A percentile compares a stretch with the other conserved stretches of the same genome.
Conservation (phyloP, 75 land plant species). For the Sequoia sempervirens region DNA sequence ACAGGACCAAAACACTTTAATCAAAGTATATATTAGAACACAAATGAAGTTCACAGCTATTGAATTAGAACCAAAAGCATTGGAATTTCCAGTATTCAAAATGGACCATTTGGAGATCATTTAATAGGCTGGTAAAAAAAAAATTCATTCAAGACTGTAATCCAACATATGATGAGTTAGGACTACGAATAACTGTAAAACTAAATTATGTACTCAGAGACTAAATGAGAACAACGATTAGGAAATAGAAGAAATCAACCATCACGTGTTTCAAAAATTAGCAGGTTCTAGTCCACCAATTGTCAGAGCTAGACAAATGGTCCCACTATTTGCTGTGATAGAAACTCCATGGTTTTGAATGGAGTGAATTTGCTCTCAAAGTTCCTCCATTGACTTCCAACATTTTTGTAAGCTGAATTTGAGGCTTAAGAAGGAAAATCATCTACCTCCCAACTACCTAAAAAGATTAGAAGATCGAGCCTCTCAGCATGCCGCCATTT, state of each 20-base stretch:
- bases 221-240: too few relatives aligned
- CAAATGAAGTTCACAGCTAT: neutral
- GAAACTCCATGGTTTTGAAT: too few relatives aligned
- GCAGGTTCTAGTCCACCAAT: too few relatives aligned
- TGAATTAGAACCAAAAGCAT: neutral
- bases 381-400: too few relatives aligned
- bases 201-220: neutral
- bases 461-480: neutral
- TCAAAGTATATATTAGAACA: neutral
- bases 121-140: neutral
- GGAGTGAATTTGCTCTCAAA: too few relatives aligned
- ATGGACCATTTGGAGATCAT: neutral
- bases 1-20: neutral
- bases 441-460: neutral
- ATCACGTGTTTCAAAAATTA: too few relatives aligned
- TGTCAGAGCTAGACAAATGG: too few relatives aligned
- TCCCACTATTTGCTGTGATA: too few relatives aligned
- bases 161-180: neutral
- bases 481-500: neutral
- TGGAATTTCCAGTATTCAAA: neutral
- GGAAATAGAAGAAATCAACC: too few relatives aligned
- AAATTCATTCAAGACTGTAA: neutral
- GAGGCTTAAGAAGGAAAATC: too few relatives aligned
- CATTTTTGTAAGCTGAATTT: too few relatives aligned
- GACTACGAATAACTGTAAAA: neutral